Percentiles rank a stretch among this genome's conserved stretches.
These are phyloP conservation scores for Ceratocystis huliohia DNA, from an alignment of 2,329 filamentous ascomycete genomes.

Conservation along the genomic window DNA sequence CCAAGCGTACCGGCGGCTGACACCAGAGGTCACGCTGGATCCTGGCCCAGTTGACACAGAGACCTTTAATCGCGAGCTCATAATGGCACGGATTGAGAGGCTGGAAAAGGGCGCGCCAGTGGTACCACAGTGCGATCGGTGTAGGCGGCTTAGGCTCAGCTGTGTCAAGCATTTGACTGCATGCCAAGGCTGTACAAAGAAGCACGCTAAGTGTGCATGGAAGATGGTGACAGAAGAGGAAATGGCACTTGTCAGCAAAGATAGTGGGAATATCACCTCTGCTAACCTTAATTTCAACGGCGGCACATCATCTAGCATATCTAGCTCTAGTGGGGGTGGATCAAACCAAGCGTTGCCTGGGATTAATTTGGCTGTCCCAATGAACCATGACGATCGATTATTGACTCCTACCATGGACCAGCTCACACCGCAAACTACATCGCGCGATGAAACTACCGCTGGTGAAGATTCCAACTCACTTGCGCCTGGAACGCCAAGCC, in stretches of 20 bases:
- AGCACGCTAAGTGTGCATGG: slow-evolving; percentile 82
- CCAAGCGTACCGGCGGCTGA: slow-evolving; percentile 15
- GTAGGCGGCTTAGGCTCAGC: slow-evolving; percentile 63
- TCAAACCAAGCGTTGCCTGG: slow-evolving; percentile 6
- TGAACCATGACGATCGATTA: slow-evolving; percentile 18
- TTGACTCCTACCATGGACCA: slow-evolving; percentile 19
- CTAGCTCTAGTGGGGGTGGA: neutral
- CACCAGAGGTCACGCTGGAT: slow-evolving; percentile 19
- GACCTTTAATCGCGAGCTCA: slow-evolving; percentile 37
- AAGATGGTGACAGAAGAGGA: slow-evolving; percentile 68
- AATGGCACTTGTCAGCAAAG: slow-evolving; percentile 24
- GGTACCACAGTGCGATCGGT: slow-evolving; percentile 72
- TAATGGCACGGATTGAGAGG: slow-evolving; percentile 64
- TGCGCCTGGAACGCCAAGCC: slow-evolving; percentile 16
- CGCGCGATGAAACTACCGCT: slow-evolving; percentile 16
- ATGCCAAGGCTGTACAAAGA: slow-evolving; percentile 77
- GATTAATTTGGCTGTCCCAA: slow-evolving; percentile 18
- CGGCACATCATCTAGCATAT: slow-evolving; percentile 1
- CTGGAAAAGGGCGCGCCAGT: slow-evolving; percentile 62
- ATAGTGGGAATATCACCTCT: neutral
- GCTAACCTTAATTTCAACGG: neutral
- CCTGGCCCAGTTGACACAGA: slow-evolving; percentile 13
- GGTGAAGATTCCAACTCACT: slow-evolving; percentile 19
- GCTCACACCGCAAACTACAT: slow-evolving; percentile 16
- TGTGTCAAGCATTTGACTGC: slow-evolving; percentile 79